These are phyloP conservation scores for Aspergillus uvarum DNA, from an alignment of 2,329 filamentous ascomycete species.

Conservation along the genomic window DNA sequence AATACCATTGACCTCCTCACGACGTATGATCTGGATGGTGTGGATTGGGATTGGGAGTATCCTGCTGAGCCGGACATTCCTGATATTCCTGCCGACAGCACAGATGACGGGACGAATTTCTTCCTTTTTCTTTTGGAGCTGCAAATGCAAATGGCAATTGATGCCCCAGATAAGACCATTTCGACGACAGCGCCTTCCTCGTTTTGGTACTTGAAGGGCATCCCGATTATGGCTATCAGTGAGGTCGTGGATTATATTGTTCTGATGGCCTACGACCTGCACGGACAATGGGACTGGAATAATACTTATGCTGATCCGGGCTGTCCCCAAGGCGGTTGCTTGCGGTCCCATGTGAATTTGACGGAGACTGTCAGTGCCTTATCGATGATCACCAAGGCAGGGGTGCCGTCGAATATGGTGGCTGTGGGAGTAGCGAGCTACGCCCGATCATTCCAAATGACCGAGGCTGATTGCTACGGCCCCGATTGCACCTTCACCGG, in stretches of 20 bases:
- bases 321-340: slow-evolving; percentile 30
- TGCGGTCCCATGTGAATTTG: slow-evolving; percentile 41
- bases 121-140: slow-evolving; percentile 29
- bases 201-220: slow-evolving; percentile 36
- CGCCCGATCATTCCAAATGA: slow-evolving; percentile 36
- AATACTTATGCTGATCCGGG: slow-evolving; percentile 23
- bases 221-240: slow-evolving; percentile 30
- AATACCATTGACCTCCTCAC: slow-evolving; percentile 32
- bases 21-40: slow-evolving; percentile 14
- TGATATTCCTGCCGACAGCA: slow-evolving; percentile 33
- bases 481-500: slow-evolving; percentile 35
- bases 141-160: slow-evolving; percentile 10
- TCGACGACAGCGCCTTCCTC: slow-evolving; percentile 31
- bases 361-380: slow-evolving; percentile 38
- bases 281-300: slow-evolving; percentile 29
- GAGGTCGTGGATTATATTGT: slow-evolving; percentile 36
- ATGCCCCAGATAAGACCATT: slow-evolving; percentile 20
- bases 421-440: slow-evolving; percentile 35
- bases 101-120: slow-evolving; percentile 35
- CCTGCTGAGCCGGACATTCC: slow-evolving; percentile 34
- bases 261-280: slow-evolving; percentile 44
- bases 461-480: slow-evolving; percentile 26
- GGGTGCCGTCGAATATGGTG: slow-evolving; percentile 24
- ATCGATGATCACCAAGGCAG: slow-evolving; percentile 25
- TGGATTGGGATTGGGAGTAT: slow-evolving; percentile 18